A percentile compares a stretch with the other conserved stretches of the same genome.
These are phyloP conservation scores for Zymoseptoria ardabiliae DNA, from an alignment of 2,329 filamentous ascomycete genomes.

Conservation along the genomic window DNA sequence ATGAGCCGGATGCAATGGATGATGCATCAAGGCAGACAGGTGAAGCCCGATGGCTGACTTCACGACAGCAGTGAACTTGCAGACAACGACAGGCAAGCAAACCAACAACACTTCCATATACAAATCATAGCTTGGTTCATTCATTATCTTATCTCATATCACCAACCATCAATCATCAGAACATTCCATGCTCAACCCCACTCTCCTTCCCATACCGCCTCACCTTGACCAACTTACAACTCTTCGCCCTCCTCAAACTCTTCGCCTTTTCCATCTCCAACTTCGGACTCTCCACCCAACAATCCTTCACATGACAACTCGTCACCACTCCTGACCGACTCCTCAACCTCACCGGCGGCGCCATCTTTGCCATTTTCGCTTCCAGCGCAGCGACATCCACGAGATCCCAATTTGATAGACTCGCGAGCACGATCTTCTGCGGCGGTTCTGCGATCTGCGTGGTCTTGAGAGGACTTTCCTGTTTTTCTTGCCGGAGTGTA, in stretches of 20 bases:
- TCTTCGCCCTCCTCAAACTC: neutral
- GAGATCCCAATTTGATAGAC: neutral
- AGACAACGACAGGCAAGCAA: neutral
- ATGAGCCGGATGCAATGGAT: no score
- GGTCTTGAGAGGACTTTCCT: neutral
- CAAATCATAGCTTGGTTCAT: neutral
- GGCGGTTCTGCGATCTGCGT: neutral
- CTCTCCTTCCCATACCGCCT: neutral
- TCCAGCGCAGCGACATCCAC: conserved; percentile 11
- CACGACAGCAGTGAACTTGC: neutral
- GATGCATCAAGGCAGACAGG: no score
- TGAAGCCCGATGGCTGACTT: no score
- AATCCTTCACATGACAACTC: neutral
- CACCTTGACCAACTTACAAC: neutral
- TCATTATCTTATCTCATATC: neutral
- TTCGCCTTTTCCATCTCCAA: neutral
- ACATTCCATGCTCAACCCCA: neutral
- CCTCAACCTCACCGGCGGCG: neutral
- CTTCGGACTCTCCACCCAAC: neutral
- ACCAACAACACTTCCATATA: neutral
- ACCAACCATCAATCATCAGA: neutral
- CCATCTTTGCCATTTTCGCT: conserved; percentile 8
- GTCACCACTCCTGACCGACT: neutral
- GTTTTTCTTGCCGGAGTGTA: neutral
- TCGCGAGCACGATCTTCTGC: neutral